Base-by-base conservation (phyloP, 371 early-diverging fungal genomes). In the Haplosporangium sp. region DNA sequence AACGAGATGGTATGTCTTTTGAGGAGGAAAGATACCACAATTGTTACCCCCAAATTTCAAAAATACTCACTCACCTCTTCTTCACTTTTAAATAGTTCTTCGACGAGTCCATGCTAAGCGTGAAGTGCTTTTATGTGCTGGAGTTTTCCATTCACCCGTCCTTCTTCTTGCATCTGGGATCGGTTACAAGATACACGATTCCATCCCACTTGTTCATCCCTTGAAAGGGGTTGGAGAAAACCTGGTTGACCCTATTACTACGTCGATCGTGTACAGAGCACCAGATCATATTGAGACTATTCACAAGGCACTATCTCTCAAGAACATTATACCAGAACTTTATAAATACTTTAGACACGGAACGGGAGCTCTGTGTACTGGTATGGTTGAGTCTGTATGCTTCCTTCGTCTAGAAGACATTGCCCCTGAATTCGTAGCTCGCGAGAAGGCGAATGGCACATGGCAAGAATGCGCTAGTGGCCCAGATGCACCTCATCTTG, bases 391-490 rank as follows among this genome's bases (percentile, higher is more conserved):
- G 58, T 19, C 57, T 20, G 72, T 20, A 2, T 61, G 61, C 47
- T 81, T 81, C 65, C 71, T 71, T 20, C 74, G 81, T 7, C 69
- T 81, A 0, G 75, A 81, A 50, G 71, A 81, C 13, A 66, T 81
- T 35, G 68, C 72, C 2, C 81, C 81, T 3, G 75, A 81, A 17
- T 81, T 81, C 61, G 81, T 81, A 1, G 74, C 74, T 13, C 75
- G 75, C 13, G 81, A 81, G 37, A 81, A 81, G 56, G 81, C 75
- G 20, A 74, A 74, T 61, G 75, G 81, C 0, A 81, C 81, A 0
- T 81, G 75, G 75, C 67, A 74, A 60, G 81, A 81, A 17, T 64
- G 69, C 0, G 38, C 81, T 4, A 74, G 75, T 47, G 81, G 81
- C 19, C 81, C 81, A 3, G 34, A 65, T 5, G 56, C 81, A 34